Conservation (phyloP, 148 eudicot species). For the Cornus controversa region DNA sequence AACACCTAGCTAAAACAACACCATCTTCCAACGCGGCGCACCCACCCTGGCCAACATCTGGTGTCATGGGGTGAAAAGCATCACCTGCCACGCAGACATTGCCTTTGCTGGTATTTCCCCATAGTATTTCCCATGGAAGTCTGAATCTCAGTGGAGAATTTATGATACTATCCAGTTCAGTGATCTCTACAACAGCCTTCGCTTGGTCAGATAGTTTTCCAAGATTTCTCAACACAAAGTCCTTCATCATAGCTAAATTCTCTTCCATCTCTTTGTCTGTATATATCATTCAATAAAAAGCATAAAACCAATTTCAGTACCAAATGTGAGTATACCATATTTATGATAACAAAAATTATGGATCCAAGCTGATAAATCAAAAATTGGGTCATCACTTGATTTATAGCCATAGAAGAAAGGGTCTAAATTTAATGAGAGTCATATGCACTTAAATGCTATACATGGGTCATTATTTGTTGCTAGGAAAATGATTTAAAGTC, state of each 20-base stretch:
- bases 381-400: too few species aligned
- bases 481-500: too few species aligned
- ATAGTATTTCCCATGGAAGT: slow-evolving; percentile 46
- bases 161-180: slow-evolving; percentile 27
- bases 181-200: slow-evolving; percentile 31
- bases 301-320: too few species aligned
- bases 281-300: neutral
- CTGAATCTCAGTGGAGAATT: slow-evolving; percentile 40
- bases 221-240: slow-evolving; percentile 51
- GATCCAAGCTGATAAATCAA: too few species aligned
- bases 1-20: slow-evolving; percentile 39
- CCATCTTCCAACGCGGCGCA: slow-evolving; percentile 61
- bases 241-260: slow-evolving; percentile 48
- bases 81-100: slow-evolving; percentile 60
- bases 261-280: slow-evolving; percentile 34
- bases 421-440: too few species aligned
- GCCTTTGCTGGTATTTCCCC: slow-evolving; percentile 52
- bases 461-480: too few species aligned
- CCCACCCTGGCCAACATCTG: slow-evolving; percentile 67
- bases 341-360: too few species aligned
- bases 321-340: too few species aligned
- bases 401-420: too few species aligned
- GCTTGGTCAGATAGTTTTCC: slow-evolving; percentile 40
- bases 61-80: slow-evolving; percentile 69
- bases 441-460: too few species aligned